Evolutionary conservation across 257 asterid genomes (phyloP).

Genomic region (Nemophila menziesii): DNA sequence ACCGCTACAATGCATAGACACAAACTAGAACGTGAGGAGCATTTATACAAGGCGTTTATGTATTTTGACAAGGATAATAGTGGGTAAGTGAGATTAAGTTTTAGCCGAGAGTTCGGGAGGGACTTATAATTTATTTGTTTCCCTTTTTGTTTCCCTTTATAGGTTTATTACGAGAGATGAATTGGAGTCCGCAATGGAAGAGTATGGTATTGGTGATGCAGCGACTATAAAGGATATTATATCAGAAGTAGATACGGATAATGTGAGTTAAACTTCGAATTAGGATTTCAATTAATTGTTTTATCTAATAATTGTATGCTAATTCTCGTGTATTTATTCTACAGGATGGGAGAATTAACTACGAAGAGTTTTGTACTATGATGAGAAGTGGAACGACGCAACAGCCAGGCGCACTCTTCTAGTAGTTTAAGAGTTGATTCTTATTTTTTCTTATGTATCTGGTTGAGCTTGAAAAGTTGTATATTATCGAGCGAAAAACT

Average conservation of each 20-base stretch:
- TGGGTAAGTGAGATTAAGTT: constrained; percentile 37
- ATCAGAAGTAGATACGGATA: constrained; percentile 76
- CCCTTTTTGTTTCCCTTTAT: no score
- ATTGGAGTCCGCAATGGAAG: constrained; percentile 74
- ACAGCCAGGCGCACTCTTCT: constrained; percentile 40
- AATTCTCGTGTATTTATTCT: constrained; percentile 4
- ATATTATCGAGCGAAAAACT: not conserved
- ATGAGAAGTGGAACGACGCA: constrained; percentile 72
- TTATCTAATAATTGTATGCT: not conserved
- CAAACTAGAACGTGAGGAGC: constrained; percentile 75
- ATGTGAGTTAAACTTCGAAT: constrained; percentile 32
- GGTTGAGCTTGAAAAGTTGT: constrained; percentile 1
- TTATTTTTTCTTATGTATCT: not conserved
- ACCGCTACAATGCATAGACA: constrained; percentile 91
- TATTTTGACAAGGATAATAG: constrained; percentile 75
- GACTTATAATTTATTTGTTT: no score
- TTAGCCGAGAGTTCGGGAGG: no score
- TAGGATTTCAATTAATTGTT: not conserved
- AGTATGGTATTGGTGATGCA: constrained; percentile 61
- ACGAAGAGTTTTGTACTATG: constrained; percentile 77
- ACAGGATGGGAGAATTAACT: constrained; percentile 85
- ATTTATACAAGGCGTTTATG: constrained; percentile 65
- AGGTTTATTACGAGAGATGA: constrained; percentile 87
- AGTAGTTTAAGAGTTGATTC: constrained; percentile 4
- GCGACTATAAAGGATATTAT: constrained; percentile 60